A percentile compares a stretch with the other conserved stretches of the same genome.
Conservation (phyloP, 2,329 filamentous ascomycete species). For the Alternaria panax region DNA sequence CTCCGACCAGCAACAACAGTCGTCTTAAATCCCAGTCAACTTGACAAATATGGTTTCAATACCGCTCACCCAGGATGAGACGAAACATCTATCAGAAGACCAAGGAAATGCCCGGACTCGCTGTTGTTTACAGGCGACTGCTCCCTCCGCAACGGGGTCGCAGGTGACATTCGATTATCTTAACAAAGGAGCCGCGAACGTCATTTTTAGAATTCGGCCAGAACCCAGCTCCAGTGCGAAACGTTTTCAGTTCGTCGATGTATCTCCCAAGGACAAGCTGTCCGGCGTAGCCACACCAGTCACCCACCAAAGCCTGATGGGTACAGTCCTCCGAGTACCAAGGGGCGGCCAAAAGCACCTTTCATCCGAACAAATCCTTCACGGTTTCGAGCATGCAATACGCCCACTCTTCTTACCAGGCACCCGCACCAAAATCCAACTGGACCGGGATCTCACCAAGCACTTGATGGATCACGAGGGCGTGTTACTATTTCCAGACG, state of each 20-base stretch:
- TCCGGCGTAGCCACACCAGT: conserved; percentile 14
- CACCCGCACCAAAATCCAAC: conserved; percentile 7
- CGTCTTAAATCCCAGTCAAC: not conserved
- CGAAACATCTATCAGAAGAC: conserved; percentile 14
- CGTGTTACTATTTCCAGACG: conserved; percentile 20
- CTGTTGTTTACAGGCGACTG: conserved; percentile 23
- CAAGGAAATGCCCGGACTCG: conserved; percentile 9
- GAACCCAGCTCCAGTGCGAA: conserved; percentile 3
- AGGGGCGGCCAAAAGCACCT: conserved; percentile 41
- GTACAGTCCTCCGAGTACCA: conserved; percentile 41
- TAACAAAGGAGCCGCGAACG: conserved; percentile 47
- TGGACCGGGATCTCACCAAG: conserved; percentile 15
- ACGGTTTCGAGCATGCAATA: conserved; percentile 37
- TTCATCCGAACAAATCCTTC: conserved; percentile 32
- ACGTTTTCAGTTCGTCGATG: conserved; percentile 28
- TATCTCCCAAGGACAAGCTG: conserved; percentile 6
- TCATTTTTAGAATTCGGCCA: conserved; percentile 39
- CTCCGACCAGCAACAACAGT: conserved; percentile 6
- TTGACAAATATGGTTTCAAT: conserved; percentile 9
- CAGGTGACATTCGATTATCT: conserved; percentile 35
- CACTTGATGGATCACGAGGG: conserved; percentile 33
- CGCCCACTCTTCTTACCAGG: conserved; percentile 36
- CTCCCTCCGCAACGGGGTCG: conserved; percentile 6
- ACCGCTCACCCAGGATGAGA: conserved; percentile 16
- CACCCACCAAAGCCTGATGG: conserved; percentile 12